These are phyloP conservation scores for Myotisia sp. DNA, from an alignment of 2,329 filamentous ascomycete species.

Conservation along the genomic window DNA sequence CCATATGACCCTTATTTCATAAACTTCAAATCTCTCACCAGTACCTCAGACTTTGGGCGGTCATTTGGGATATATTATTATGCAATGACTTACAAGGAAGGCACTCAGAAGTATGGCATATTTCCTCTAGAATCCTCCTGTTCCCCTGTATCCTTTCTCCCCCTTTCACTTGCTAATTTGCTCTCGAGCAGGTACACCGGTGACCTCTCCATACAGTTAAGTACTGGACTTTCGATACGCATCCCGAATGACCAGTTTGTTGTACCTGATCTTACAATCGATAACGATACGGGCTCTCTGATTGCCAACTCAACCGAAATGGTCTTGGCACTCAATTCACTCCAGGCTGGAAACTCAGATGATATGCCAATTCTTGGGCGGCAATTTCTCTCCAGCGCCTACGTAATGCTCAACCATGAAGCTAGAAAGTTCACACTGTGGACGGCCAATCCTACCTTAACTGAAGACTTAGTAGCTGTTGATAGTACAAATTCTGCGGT, in stretches of 20 bases:
- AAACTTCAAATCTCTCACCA: not conserved
- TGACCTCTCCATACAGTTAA: constrained; percentile 10
- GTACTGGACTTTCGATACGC: constrained; percentile 11
- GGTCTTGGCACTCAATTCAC: not conserved
- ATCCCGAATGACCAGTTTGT: constrained; percentile 22
- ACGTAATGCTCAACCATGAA: constrained; percentile 20
- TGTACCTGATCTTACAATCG: constrained; percentile 16
- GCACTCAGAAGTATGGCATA: not conserved
- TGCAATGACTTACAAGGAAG: not conserved
- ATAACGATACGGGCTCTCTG: constrained; percentile 8
- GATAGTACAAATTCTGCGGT: not conserved
- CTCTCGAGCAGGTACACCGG: constrained; percentile 5
- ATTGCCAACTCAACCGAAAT: not conserved
- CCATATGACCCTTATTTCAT: not conserved
- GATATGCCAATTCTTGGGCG: constrained; percentile 16
- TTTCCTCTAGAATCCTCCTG: too few species aligned
- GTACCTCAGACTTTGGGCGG: not conserved
- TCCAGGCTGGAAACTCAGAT: constrained; percentile 3
- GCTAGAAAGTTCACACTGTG: constrained; percentile 13
- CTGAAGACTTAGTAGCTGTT: constrained; percentile 13
- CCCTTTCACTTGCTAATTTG: not conserved
- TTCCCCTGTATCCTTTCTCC: not conserved
- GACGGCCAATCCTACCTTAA: constrained; percentile 10
- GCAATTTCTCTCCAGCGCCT: constrained; percentile 20
- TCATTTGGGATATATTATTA: constrained; percentile 1